phyloP scores from a whole-genome alignment of 208 protist genomes.

The Trypanosoma vivax region DNA sequence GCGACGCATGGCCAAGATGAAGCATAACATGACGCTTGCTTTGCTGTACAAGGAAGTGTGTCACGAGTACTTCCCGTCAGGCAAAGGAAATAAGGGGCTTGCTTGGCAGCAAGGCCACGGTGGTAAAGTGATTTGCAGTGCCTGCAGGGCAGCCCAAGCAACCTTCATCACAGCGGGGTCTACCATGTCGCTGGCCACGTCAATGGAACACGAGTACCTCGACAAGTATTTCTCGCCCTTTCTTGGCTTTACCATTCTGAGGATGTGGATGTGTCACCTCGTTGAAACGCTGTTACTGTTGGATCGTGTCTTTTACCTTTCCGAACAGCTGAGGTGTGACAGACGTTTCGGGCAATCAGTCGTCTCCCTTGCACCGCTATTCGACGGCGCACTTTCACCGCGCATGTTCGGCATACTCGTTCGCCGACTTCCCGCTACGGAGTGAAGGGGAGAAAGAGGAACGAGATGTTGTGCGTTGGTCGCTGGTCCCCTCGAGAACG shows the following conservation, averaged over 20 bases:
- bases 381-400: conserved; percentile 74
- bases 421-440: conserved; percentile 21
- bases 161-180: conserved; percentile 15
- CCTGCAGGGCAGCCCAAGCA: conserved; percentile 39
- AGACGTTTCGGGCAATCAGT: conserved; percentile 22
- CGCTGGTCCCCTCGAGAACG: too few species aligned
- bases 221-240: conserved; percentile 52
- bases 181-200: conserved; percentile 10
- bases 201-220: conserved; percentile 30
- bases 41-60: conserved; percentile 38
- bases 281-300: conserved; percentile 72
- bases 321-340: conserved; percentile 28
- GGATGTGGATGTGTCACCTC: conserved; percentile 88
- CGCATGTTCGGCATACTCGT: conserved; percentile 81
- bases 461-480: too few species aligned
- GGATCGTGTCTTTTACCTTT: conserved; percentile 70
- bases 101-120: conserved; percentile 20
- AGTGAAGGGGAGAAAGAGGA: not conserved
- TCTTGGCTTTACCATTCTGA: conserved; percentile 74
- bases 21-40: conserved; percentile 50
- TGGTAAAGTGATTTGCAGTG: conserved; percentile 23
- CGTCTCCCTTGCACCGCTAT: conserved; percentile 82
- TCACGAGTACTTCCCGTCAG: conserved; percentile 47
- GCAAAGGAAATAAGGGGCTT: conserved; percentile 23
- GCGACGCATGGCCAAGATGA: conserved; percentile 49